phyloP scores from a whole-genome alignment of 164 flowering plant genomes.

The Taxillus chinensis region DNA sequence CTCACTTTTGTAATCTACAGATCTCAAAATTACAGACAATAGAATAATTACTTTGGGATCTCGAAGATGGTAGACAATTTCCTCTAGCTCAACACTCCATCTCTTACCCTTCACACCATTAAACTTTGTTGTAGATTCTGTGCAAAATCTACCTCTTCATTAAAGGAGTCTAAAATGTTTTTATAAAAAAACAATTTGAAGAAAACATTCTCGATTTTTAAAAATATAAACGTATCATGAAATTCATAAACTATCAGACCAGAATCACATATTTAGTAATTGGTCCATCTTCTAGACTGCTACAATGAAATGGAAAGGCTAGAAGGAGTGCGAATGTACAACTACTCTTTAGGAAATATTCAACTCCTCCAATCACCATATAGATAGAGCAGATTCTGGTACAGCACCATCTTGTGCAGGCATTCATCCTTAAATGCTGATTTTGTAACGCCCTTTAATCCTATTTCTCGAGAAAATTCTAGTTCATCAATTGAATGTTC shows the following conservation, averaged over 20 bases:
- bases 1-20: no score
- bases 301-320: constrained; percentile 72
- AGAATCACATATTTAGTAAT: constrained; percentile 60
- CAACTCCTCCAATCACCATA: constrained; percentile 76
- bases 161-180: constrained; percentile 55
- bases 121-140: constrained; percentile 89
- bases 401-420: constrained; percentile 48
- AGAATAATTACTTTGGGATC: constrained; percentile 81
- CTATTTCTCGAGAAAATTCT: not conserved
- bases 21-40: no score
- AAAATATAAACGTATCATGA: not conserved
- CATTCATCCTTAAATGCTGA: constrained; percentile 56
- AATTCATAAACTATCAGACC: not conserved
- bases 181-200: not conserved
- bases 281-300: constrained; percentile 83
- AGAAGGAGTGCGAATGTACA: constrained; percentile 74
- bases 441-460: constrained; percentile 23
- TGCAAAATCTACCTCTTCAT: constrained; percentile 89
- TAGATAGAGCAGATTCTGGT: constrained; percentile 84
- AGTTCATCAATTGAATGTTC: not conserved
- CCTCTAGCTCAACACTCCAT: constrained; percentile 98
- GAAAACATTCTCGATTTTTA: not conserved
- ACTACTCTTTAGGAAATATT: constrained; percentile 73
- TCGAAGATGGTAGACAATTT: constrained; percentile 95
- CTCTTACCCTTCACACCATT: constrained; percentile 95